Conservation (phyloP, 1,139 yeast genomes). For the Saccharomyces hybrid region DNA sequence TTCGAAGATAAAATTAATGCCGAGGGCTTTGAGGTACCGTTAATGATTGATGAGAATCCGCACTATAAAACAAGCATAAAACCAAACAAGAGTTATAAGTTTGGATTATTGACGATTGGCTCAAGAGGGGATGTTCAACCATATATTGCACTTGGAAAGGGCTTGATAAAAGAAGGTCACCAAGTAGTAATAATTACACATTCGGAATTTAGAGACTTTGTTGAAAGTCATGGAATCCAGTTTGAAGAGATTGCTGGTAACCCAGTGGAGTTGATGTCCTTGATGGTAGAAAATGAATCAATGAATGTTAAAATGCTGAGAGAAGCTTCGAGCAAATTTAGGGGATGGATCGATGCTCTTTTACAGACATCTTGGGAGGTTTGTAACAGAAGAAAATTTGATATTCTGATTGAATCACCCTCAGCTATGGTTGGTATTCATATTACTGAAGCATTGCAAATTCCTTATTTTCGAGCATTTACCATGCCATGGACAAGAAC, state of each 20-base stretch:
- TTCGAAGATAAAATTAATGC: slow-evolving; percentile 57
- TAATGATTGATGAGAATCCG: slow-evolving; percentile 59
- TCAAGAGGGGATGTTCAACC: slow-evolving; percentile 97
- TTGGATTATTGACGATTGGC: slow-evolving; percentile 80
- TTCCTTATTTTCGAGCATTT: slow-evolving; percentile 89
- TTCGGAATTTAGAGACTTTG: slow-evolving; percentile 69
- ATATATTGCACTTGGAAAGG: slow-evolving; percentile 81
- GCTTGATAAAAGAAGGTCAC: slow-evolving; percentile 73
- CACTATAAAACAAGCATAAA: slow-evolving; percentile 43
- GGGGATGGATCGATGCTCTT: slow-evolving; percentile 72
- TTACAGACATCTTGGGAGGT: slow-evolving; percentile 72
- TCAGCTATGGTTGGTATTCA: slow-evolving; percentile 95
- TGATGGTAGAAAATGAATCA: slow-evolving; percentile 87
- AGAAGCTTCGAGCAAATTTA: slow-evolving; percentile 73
- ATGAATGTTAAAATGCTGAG: slow-evolving; percentile 74
- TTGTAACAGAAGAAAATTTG: slow-evolving; percentile 58
- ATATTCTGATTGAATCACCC: slow-evolving; percentile 83
- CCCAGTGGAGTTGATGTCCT: slow-evolving; percentile 84
- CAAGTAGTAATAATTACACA: slow-evolving; percentile 80
- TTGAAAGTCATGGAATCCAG: slow-evolving; percentile 53
- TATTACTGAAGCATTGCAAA: slow-evolving; percentile 82
- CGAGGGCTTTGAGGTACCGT: slow-evolving; percentile 57
- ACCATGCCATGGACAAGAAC: slow-evolving; percentile 99
- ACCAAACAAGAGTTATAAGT: slow-evolving; percentile 47
- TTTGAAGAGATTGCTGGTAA: slow-evolving; percentile 82